Percentiles rank a stretch among this genome's conserved stretches.
These are phyloP conservation scores for Stagonosporopsis tanaceti DNA, from an alignment of 2,329 filamentous ascomycete species.

Conservation along the genomic window DNA sequence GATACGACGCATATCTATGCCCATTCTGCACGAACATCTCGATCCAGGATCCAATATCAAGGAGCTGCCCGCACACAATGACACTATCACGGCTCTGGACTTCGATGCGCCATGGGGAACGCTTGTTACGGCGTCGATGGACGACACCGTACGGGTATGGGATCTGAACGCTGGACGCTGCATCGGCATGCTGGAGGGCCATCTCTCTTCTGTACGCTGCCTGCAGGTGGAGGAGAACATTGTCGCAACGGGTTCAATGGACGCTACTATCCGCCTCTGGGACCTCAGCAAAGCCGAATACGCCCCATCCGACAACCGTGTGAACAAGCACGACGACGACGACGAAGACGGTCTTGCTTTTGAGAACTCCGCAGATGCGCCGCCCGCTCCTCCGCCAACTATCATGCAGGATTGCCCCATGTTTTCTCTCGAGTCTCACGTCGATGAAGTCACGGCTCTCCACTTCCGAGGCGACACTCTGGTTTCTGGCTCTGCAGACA, in stretches of 20 bases:
- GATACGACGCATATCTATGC: slow-evolving; percentile 82
- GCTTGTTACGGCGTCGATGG: slow-evolving; percentile 88
- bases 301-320: slow-evolving; percentile 69
- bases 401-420: slow-evolving; percentile 90
- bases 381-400: slow-evolving; percentile 71
- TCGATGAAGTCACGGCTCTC: slow-evolving; percentile 92
- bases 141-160: slow-evolving; percentile 96
- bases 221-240: slow-evolving; percentile 96
- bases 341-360: slow-evolving; percentile 70
- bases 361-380: slow-evolving; percentile 75
- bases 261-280: slow-evolving; percentile 94
- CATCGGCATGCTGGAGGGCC: slow-evolving; percentile 89
- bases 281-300: slow-evolving; percentile 90
- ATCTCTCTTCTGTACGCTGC: slow-evolving; percentile 90
- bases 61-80: slow-evolving; percentile 86
- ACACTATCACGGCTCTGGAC: slow-evolving; percentile 87
- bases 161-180: slow-evolving; percentile 93
- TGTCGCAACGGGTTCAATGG: slow-evolving; percentile 91
- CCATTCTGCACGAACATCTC: slow-evolving; percentile 93
- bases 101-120: slow-evolving; percentile 98
- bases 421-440: slow-evolving; percentile 87
- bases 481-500: slow-evolving; percentile 95
- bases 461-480: slow-evolving; percentile 89
- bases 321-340: slow-evolving; percentile 53
- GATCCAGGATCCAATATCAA: slow-evolving; percentile 87